Evolutionary conservation across 1,284 basidiomycete genomes (phyloP), one percentile per base, ranked within the genome.

Genomic region (Gymnopus androsaceus): DNA sequence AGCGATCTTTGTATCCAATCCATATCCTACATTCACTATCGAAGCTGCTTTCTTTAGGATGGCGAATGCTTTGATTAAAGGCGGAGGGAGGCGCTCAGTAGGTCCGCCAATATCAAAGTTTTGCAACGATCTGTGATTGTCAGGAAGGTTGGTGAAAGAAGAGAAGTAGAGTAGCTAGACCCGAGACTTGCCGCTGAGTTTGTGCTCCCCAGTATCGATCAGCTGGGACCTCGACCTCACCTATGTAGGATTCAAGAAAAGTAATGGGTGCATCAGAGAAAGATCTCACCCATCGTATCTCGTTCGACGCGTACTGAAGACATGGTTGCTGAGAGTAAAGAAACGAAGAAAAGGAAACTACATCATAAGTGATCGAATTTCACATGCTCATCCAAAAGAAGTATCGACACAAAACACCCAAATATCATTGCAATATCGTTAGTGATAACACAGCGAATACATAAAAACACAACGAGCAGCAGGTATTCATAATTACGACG

Each of bases 21-120:
- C 97, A 77, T 98, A 97, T 49, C 77, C 79, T 59, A 89, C 81
- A 73, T 99, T 99, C 63, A 98, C 95, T 59, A 89, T 78, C 12
- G 95, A 90, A 7, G 96, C 97, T 8, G 97, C 95, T 77, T 98
- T 98, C 78, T 99, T 99, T 69, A 99, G 82, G n/a, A 98, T 87
- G 71, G 95, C 97, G 64, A 99, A 98, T 0, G 97, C 97, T 72
- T 97, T 94, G 79, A 99, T 98, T 55, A 99, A 79, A 15, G 96
- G 95, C 33, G 85, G 84, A 2, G 97, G 97, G 68, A 99, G 87
- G 61, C 95, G 87, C 74, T 98, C 97, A 8, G 90, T 79, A 25
- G 90, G 85, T 36, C 97, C 97, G 59, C 96, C 97, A 65, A 99
- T 99, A 73, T 99, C 95, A 69, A 99, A 99, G 77, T 99, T 99